These are phyloP conservation scores for Triticum turgidum DNA, from an alignment of 176 grass and related monocot species.

Conservation along the genomic window DNA sequence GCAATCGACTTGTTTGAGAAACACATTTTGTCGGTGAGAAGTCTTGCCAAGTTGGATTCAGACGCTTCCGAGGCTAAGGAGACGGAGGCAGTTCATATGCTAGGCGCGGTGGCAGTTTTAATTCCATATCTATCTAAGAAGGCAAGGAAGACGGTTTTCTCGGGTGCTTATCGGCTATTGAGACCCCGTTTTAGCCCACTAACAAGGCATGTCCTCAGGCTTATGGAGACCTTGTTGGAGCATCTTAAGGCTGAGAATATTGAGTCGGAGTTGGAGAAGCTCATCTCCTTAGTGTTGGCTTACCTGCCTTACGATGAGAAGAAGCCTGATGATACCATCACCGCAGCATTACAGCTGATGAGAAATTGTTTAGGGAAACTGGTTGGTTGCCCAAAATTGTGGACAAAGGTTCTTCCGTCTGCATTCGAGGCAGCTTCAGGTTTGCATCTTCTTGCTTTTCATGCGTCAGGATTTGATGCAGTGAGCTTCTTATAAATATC, in stretches of 20 bases:
- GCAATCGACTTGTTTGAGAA: constrained; percentile 66
- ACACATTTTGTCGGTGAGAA: constrained; percentile 46
- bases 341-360: constrained; percentile 52
- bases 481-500: not conserved
- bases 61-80: constrained; percentile 44
- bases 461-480: not conserved
- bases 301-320: constrained; percentile 69
- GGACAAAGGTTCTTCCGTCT: constrained; percentile 59
- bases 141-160: constrained; percentile 58
- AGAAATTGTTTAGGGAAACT: constrained; percentile 69
- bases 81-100: constrained; percentile 50
- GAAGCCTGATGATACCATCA: constrained; percentile 69
- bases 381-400: constrained; percentile 39
- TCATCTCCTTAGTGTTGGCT: constrained; percentile 52
- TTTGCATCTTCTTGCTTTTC: constrained; percentile 30
- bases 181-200: constrained; percentile 47
- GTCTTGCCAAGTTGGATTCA: constrained; percentile 32
- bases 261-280: constrained; percentile 49
- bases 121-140: constrained; percentile 64
- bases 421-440: constrained; percentile 76
- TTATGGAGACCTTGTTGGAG: constrained; percentile 60
- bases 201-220: constrained; percentile 60
- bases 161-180: constrained; percentile 60
- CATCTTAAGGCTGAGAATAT: constrained; percentile 54
- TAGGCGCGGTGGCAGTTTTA: constrained; percentile 57